A percentile compares a stretch with the other conserved stretches of the same genome.
phyloP scores from a whole-genome alignment of 1,139 yeast genomes.

The Yarrowia galli region DNA sequence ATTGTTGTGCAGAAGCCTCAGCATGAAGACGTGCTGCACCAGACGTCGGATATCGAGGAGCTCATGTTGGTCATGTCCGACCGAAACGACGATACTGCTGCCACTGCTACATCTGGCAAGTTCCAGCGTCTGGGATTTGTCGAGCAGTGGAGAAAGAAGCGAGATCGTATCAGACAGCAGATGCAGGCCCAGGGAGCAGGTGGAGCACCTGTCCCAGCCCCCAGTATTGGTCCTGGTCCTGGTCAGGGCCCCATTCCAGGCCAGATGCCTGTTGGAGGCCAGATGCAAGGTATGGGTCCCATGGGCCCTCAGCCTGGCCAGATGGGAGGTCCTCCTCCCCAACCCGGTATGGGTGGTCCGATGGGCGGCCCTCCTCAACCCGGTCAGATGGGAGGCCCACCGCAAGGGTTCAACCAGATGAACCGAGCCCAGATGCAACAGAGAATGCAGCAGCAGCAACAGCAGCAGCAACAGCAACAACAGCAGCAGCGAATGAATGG shows the following conservation, averaged over 20 bases:
- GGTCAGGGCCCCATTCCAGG: conserved; percentile 29
- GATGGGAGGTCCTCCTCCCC: too few species aligned
- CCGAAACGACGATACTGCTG: conserved; percentile 41
- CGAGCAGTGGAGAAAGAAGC: conserved; percentile 53
- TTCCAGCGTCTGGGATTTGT: conserved; percentile 55
- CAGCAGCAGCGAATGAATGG: conserved; percentile 35
- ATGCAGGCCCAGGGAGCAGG: conserved; percentile 44
- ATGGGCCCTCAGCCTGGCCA: conserved; percentile 12
- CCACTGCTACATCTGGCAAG: conserved; percentile 49
- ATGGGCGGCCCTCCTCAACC: conserved; percentile 22
- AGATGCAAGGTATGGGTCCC: conserved; percentile 29
- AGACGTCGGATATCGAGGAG: conserved; percentile 84
- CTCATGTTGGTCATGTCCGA: conserved; percentile 68
- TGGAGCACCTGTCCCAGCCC: conserved; percentile 1
- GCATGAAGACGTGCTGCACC: conserved; percentile 73
- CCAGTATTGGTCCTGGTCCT: conserved; percentile 28
- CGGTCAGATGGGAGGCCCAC: conserved; percentile 9
- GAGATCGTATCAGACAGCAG: conserved; percentile 47
- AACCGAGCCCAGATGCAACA: conserved; percentile 30
- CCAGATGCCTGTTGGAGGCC: conserved; percentile 16
- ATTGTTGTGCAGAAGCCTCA: conserved; percentile 43
- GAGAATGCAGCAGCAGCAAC: conserved; percentile 33
- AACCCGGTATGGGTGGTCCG: background rate
- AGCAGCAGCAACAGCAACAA: conserved; percentile 18
- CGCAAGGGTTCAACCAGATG: conserved; percentile 28